A percentile compares a stretch with the other conserved stretches of the same genome.
phyloP scores from a whole-genome alignment of 306 rosid genomes.

The Castanea sativa region DNA sequence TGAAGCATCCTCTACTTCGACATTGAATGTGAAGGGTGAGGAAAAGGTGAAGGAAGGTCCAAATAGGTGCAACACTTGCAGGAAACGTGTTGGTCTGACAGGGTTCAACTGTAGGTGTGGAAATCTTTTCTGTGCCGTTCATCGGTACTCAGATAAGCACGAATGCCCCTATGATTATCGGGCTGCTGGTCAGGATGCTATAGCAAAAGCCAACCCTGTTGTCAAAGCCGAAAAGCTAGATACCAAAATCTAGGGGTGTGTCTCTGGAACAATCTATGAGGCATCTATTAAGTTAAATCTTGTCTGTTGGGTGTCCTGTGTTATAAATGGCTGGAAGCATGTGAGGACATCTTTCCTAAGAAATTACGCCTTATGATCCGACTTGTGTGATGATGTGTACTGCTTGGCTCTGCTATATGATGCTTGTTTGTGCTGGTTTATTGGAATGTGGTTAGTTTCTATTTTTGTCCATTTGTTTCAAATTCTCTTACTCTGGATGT shows the following conservation, averaged over 20 bases:
- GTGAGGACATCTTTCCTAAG: neutral
- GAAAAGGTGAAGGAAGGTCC: conserved; percentile 37
- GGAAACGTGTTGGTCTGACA: conserved; percentile 42
- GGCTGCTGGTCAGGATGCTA: conserved; percentile 32
- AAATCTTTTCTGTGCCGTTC: conserved; percentile 34
- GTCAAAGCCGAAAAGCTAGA: conserved; percentile 44
- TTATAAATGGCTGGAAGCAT: conserved; percentile 14
- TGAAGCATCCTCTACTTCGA: neutral
- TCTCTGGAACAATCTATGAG: neutral
- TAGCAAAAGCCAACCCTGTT: conserved; percentile 46
- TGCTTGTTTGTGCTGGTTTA: conserved; percentile 7
- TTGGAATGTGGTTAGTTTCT: neutral
- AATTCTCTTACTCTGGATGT: too few relatives aligned
- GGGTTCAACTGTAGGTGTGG: conserved; percentile 49
- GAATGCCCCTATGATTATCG: conserved; percentile 33
- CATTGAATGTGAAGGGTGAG: conserved; percentile 14
- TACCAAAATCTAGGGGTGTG: conserved; percentile 18
- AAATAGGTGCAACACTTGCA: conserved; percentile 38
- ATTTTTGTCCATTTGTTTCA: neutral
- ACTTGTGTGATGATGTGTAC: neutral
- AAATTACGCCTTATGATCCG: conserved; percentile 9
- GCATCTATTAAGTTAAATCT: conserved; percentile 9
- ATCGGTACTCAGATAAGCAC: conserved; percentile 44
- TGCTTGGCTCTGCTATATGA: neutral
- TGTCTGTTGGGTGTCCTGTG: conserved; percentile 6